Percentiles rank a stretch among this genome's conserved stretches.
Evolutionary conservation across 352 stramenopile species (phyloP).

Genomic region (Thraustochytrium sp.): DNA sequence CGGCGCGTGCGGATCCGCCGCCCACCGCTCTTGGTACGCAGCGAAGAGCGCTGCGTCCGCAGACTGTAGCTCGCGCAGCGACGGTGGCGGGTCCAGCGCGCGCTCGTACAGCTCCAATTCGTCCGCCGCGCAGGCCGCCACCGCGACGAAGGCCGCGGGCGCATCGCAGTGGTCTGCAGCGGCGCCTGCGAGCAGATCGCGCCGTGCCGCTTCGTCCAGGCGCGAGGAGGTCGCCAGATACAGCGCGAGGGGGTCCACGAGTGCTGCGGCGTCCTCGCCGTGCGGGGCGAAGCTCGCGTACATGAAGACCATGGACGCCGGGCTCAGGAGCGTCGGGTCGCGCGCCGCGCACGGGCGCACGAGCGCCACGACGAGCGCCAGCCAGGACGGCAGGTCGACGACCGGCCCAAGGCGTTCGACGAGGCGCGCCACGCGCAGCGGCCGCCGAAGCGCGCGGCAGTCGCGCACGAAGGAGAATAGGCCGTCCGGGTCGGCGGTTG

Average conservation of each 20-base stretch:
- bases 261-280: background rate
- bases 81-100: background rate
- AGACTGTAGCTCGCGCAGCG: background rate
- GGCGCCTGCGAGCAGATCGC: background rate
- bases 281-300: background rate
- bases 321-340: background rate
- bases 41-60: background rate
- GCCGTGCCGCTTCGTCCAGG: background rate
- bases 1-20: background rate
- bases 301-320: background rate
- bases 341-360: background rate
- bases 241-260: background rate
- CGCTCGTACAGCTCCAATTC: background rate
- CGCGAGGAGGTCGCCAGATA: background rate
- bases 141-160: background rate
- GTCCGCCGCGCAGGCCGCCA: background rate
- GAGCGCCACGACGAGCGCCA: background rate
- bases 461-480: background rate
- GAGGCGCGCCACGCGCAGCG: background rate
- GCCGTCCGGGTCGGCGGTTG: background rate
- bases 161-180: background rate
- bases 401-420: background rate
- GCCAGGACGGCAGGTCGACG: background rate
- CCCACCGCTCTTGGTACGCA: background rate
- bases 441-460: background rate